Base-by-base conservation (phyloP, 2,329 filamentous ascomycete genomes). In the Camillea tinctor region DNA sequence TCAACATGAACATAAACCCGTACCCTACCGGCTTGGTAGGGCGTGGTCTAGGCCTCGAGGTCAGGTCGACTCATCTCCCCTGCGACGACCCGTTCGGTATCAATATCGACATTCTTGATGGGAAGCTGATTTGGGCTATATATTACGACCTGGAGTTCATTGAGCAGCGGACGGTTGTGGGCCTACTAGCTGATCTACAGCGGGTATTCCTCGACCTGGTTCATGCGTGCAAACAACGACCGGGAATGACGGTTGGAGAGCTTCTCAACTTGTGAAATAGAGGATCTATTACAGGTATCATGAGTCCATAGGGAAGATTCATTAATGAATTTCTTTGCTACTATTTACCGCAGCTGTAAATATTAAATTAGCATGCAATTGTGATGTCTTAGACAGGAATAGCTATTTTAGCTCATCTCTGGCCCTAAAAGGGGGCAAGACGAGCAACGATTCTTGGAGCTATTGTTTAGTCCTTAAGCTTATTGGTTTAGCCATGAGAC, bases 1-100 rank as follows among this genome's bases (percentile, higher is more conserved):
- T 52, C 23, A 57, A 57, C 22, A 57, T 57, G 49, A 57, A 57
- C 40, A 57, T 57, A 21, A 52, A 57, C 49, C 55, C 55, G 19
- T 26, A 57, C 17, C 49, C 24, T 4, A 50, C 36, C 1, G 21
- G 3, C 23, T 17, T 20, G 23, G 22, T 20, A 15, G 53, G 53
- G 5, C 13, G 50, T 7, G 49, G 23, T 17, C 19, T 40, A 20
- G 49, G 49, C 6, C 26, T 57, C 22, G 55, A 57, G 44, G 17
- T 21, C 20, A 30, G 30, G 55, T 23, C n/a, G n/a, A 20, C 50
- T 40, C 19, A 48, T 17, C 19, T 40, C 21, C 49, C n/a, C 17
- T 57, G 49, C 24, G 55, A 57, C 40, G 55, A 52, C 24, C n/a
- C 55, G 17, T 57, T 57, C 40, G 55, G 55, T 1, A 52, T 57